These are phyloP conservation scores for Salix arbutifolia DNA, from an alignment of 345 rosid genomes.

Conservation along the genomic window DNA sequence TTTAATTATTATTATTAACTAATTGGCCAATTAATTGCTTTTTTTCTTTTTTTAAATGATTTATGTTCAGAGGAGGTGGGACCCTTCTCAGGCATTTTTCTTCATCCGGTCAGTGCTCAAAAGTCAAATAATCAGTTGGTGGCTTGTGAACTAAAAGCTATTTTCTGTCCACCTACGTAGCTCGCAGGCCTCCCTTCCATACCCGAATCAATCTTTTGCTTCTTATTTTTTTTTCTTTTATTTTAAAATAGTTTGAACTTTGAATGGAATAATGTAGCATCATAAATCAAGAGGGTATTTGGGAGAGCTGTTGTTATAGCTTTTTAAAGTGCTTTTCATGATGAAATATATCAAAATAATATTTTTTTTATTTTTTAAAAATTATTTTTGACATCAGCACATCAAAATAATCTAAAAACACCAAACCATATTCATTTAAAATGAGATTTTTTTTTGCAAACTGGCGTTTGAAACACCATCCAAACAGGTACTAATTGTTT, in stretches of 20 bases:
- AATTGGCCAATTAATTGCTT: not conserved
- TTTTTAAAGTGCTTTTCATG: too few relatives aligned
- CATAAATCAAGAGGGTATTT: too few relatives aligned
- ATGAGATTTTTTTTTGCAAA: too few relatives aligned
- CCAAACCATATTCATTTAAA: too few relatives aligned
- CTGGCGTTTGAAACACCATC: too few relatives aligned
- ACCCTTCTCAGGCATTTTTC: conserved; percentile 16
- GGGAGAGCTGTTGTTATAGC: too few relatives aligned
- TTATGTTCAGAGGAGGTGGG: conserved; percentile 11
- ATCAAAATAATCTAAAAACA: too few relatives aligned
- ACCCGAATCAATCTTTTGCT: not conserved
- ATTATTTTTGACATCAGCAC: too few relatives aligned
- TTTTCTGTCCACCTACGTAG: conserved; percentile 31
- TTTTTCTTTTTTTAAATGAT: not conserved
- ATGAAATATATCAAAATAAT: too few relatives aligned
- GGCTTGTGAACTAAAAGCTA: conserved; percentile 39
- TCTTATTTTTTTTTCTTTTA: not conserved
- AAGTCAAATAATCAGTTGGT: conserved; percentile 49
- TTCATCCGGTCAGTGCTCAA: conserved; percentile 3
- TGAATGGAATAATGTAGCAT: not conserved
- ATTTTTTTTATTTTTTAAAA: too few relatives aligned
- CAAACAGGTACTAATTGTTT: too few relatives aligned
- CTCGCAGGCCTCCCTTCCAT: not conserved
- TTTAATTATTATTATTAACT: not conserved
- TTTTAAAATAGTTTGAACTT: not conserved